These are phyloP conservation scores for Penicillium subrubescens DNA, from an alignment of 495 filamentous ascomycete species.

Conservation along the genomic window DNA sequence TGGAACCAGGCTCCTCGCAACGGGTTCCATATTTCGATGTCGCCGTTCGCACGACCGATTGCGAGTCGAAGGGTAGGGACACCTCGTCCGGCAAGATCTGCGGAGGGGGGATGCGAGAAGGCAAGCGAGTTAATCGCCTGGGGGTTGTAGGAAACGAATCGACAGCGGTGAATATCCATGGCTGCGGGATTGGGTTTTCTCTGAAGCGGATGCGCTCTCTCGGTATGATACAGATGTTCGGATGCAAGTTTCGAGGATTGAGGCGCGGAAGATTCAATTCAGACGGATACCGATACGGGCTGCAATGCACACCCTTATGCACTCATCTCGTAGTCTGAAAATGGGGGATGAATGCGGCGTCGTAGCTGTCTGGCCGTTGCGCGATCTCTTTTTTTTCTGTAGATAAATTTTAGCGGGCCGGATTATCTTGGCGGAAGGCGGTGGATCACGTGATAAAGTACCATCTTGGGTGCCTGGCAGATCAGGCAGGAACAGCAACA, in stretches of 20 bases:
- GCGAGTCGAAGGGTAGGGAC: slow-evolving; percentile 72
- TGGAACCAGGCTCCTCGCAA: slow-evolving; percentile 83
- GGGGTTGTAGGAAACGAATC: slow-evolving; percentile 93
- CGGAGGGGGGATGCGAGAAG: slow-evolving; percentile 79
- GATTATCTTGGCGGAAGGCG: slow-evolving; percentile 28
- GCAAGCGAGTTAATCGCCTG: slow-evolving; percentile 92
- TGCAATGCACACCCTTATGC: slow-evolving; percentile 35
- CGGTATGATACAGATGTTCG: slow-evolving; percentile 8
- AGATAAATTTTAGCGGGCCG: slow-evolving; percentile 40
- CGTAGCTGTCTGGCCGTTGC: slow-evolving; percentile 27
- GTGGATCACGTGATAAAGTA: slow-evolving; percentile 21
- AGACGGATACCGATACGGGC: slow-evolving; percentile 27
- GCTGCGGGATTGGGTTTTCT: slow-evolving; percentile 20
- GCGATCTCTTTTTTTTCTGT: slow-evolving; percentile 33
- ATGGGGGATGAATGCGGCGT: slow-evolving; percentile 18
- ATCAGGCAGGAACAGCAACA: neutral
- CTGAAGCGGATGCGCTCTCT: slow-evolving; percentile 23
- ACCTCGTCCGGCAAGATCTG: slow-evolving; percentile 49
- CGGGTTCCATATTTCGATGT: slow-evolving; percentile 99
- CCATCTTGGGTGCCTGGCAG: neutral
- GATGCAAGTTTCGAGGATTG: slow-evolving; percentile 14
- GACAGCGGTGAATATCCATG: slow-evolving; percentile 97
- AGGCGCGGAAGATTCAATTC: slow-evolving; percentile 21
- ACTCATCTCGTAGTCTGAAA: slow-evolving; percentile 35
- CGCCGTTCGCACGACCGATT: slow-evolving; percentile 89